A percentile compares a stretch with the other conserved stretches of the same genome.
phyloP scores from a whole-genome alignment of 1,284 basidiomycete genomes.

The Ganoderma meredithae region DNA sequence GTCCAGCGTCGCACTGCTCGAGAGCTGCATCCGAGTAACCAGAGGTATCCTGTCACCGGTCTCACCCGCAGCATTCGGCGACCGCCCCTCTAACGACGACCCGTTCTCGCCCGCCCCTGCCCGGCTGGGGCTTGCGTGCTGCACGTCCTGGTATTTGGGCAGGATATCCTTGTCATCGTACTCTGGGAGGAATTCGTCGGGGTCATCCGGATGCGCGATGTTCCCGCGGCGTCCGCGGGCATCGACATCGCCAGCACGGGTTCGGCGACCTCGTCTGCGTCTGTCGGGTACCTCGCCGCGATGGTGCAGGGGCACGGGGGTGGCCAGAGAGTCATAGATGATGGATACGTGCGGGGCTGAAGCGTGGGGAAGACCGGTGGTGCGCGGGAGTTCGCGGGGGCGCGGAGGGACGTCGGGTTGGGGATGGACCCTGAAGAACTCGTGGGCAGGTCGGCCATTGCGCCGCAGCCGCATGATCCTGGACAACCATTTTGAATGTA shows the following conservation, averaged over 20 bases:
- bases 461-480: constrained; percentile 26
- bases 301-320: constrained; percentile 14
- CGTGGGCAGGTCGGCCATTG: constrained; percentile 16
- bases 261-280: constrained; percentile 18
- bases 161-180: constrained; percentile 34
- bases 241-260: constrained; percentile 26
- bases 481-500: neutral
- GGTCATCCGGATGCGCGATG: constrained; percentile 30
- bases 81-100: constrained; percentile 9
- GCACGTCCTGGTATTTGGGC: constrained; percentile 30
- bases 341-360: constrained; percentile 17
- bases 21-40: constrained; percentile 9
- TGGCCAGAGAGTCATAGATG: constrained; percentile 23
- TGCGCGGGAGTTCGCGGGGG: constrained; percentile 28
- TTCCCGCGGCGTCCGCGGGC: constrained; percentile 23
- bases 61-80: constrained; percentile 19
- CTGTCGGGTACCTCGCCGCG: constrained; percentile 11
- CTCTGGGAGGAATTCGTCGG: constrained; percentile 28
- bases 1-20: constrained; percentile 20
- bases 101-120: constrained; percentile 2
- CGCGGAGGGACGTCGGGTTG: constrained; percentile 18
- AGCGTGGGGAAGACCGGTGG: constrained; percentile 26
- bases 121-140: constrained; percentile 8
- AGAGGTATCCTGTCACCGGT: constrained; percentile 25
- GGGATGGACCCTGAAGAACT: constrained; percentile 28